Conservation (phyloP, 2,329 filamentous ascomycete species). For the Colletotrichum lupini region DNA sequence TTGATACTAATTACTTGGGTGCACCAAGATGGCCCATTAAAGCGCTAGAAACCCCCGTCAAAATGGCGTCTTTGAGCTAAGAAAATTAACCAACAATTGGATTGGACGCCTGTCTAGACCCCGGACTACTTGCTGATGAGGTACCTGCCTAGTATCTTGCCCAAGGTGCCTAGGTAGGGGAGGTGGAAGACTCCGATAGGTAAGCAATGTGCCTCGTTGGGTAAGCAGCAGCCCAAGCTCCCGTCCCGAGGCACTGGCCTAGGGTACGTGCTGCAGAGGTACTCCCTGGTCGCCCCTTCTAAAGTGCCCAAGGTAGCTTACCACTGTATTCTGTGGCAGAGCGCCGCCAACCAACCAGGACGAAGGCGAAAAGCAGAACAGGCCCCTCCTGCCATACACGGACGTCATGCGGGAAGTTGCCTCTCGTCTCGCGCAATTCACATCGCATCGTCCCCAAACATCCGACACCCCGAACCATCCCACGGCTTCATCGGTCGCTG, state of each 20-base stretch:
- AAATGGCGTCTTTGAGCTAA: background rate
- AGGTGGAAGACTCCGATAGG: too few species aligned
- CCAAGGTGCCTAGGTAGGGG: too few species aligned
- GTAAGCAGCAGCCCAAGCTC: conserved; percentile 27
- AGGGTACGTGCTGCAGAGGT: conserved; percentile 4
- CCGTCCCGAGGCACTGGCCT: conserved; percentile 5
- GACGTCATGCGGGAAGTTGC: conserved; percentile 35
- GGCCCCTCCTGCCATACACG: conserved; percentile 33
- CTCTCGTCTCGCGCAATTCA: conserved; percentile 32
- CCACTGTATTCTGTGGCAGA: background rate
- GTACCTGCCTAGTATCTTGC: too few species aligned
- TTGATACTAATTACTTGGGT: background rate
- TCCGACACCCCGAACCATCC: conserved; percentile 19
- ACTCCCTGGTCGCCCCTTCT: background rate
- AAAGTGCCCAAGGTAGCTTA: background rate
- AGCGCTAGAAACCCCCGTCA: background rate
- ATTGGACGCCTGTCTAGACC: background rate
- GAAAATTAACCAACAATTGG: background rate
- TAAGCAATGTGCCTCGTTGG: background rate
- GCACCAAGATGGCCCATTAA: background rate
- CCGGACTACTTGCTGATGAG: background rate
- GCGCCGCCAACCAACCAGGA: conserved; percentile 27
- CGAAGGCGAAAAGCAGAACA: conserved; percentile 16
- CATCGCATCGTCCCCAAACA: conserved; percentile 23
- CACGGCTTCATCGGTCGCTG: background rate